A percentile compares a stretch with the other conserved stretches of the same genome.
phyloP scores from a whole-genome alignment of 2,329 filamentous ascomycete species.

The Zymoseptoria pseudotritici region DNA sequence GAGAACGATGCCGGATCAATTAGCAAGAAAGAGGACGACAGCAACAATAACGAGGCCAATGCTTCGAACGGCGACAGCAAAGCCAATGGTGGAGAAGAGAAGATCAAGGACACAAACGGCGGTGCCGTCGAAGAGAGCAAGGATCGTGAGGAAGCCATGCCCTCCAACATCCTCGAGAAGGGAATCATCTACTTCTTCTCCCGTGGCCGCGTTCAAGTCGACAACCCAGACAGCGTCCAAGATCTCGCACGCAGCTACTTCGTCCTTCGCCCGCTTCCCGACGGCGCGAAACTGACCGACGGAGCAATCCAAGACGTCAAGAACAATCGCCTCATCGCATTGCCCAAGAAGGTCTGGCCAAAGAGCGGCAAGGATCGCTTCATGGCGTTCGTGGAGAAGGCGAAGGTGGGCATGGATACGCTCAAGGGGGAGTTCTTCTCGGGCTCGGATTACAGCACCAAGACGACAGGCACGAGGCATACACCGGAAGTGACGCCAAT shows the following conservation, averaged over 20 bases:
- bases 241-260: conserved; percentile 76
- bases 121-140: conserved; percentile 44
- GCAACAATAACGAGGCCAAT: conserved; percentile 5
- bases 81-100: conserved; percentile 6
- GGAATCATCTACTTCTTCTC: conserved; percentile 90
- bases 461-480: conserved; percentile 63
- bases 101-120: conserved; percentile 4
- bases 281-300: conserved; percentile 58
- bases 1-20: conserved; percentile 23
- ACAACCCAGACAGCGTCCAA: conserved; percentile 59
- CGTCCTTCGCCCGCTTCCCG: conserved; percentile 64
- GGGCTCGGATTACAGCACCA: conserved; percentile 63
- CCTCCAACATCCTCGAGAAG: conserved; percentile 69
- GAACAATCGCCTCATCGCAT: conserved; percentile 63
- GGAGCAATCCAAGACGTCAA: conserved; percentile 49
- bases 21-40: conserved; percentile 16
- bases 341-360: conserved; percentile 81
- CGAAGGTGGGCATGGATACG: conserved; percentile 55
- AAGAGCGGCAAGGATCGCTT: conserved; percentile 61
- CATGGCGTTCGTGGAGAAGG: conserved; percentile 77
- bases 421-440: conserved; percentile 67
- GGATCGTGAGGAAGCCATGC: conserved; percentile 44
- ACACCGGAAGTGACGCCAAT: conserved; percentile 63
- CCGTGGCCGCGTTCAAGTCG: conserved; percentile 65
- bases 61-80: conserved; percentile 8